Evolutionary conservation across 352 stramenopile genomes (phyloP).

Genomic region (Peronospora destructor): DNA sequence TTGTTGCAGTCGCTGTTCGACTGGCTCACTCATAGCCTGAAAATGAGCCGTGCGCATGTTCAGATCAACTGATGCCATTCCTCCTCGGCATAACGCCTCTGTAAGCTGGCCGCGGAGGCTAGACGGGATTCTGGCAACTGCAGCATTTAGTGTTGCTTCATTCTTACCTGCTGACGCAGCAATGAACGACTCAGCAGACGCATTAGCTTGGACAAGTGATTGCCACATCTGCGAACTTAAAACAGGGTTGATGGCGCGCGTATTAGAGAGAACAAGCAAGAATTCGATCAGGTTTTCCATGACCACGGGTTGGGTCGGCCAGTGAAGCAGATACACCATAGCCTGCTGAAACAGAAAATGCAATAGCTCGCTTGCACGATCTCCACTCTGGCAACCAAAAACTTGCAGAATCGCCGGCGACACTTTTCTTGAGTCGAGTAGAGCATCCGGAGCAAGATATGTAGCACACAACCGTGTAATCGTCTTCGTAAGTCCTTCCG

Average conservation of each 20-base stretch:
- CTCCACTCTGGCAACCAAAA: conserved; percentile 55
- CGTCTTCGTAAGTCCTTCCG: conserved; percentile 64
- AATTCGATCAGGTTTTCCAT: conserved; percentile 82
- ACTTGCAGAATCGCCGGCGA: conserved; percentile 49
- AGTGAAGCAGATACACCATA: conserved; percentile 70
- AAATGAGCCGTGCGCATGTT: conserved; percentile 44
- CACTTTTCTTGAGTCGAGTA: conserved; percentile 34
- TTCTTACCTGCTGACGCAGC: conserved; percentile 18
- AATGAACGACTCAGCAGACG: conserved; percentile 50
- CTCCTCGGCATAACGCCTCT: conserved; percentile 62
- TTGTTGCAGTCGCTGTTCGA: conserved; percentile 44
- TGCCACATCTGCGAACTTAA: conserved; percentile 58
- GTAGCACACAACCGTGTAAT: conserved; percentile 71
- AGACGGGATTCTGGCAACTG: conserved; percentile 53
- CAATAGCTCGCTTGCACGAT: conserved; percentile 47
- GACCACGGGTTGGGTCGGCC: conserved; percentile 74
- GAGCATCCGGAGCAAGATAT: conserved; percentile 52
- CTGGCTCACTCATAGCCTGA: conserved; percentile 41
- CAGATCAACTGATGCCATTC: conserved; percentile 52
- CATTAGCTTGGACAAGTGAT: conserved; percentile 66
- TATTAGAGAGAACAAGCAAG: conserved; percentile 60
- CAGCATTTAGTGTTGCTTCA: conserved; percentile 29
- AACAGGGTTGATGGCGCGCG: conserved; percentile 49
- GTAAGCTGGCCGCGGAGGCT: conserved; percentile 54
- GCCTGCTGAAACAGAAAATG: conserved; percentile 65